Percentiles rank a stretch among this genome's conserved stretches.
Conservation (phyloP, 352 stramenopile genomes). For the Phytophthora parvispora region DNA sequence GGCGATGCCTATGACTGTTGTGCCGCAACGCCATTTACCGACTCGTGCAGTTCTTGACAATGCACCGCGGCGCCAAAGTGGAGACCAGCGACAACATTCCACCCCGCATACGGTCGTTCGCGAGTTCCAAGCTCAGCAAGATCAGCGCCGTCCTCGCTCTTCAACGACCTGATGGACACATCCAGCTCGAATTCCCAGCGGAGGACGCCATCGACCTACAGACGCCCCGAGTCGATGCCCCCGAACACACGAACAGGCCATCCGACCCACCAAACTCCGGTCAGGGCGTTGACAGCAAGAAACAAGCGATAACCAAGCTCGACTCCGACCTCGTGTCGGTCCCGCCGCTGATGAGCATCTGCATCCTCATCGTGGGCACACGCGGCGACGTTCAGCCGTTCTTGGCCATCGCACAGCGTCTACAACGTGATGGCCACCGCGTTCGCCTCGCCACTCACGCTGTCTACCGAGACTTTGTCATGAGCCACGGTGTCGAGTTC, state of each 20-base stretch:
- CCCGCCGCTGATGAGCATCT: constrained; percentile 59
- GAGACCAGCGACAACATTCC: not conserved
- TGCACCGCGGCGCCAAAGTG: constrained; percentile 12
- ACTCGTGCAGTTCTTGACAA: constrained; percentile 1
- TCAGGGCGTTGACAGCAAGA: not conserved
- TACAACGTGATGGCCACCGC: constrained; percentile 87
- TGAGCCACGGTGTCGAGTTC: constrained; percentile 69
- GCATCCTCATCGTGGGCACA: constrained; percentile 90
- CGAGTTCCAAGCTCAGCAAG: constrained; percentile 20
- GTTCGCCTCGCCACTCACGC: constrained; percentile 92
- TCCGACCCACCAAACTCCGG: not conserved
- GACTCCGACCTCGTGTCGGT: constrained; percentile 10
- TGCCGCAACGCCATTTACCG: not conserved
- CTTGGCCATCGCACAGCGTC: constrained; percentile 76
- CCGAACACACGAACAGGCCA: not conserved
- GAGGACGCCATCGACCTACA: constrained; percentile 38
- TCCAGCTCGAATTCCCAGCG: constrained; percentile 47
- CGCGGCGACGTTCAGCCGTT: constrained; percentile 85
- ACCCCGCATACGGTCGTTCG: not conserved
- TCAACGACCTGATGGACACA: constrained; percentile 43
- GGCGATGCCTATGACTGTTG: not conserved
- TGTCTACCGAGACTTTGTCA: constrained; percentile 84
- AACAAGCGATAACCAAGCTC: not conserved
- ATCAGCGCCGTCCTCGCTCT: constrained; percentile 22
- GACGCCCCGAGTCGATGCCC: not conserved